These are phyloP conservation scores for Cicer yamashitae DNA, from an alignment of 306 rosid genomes.

Conservation along the genomic window DNA sequence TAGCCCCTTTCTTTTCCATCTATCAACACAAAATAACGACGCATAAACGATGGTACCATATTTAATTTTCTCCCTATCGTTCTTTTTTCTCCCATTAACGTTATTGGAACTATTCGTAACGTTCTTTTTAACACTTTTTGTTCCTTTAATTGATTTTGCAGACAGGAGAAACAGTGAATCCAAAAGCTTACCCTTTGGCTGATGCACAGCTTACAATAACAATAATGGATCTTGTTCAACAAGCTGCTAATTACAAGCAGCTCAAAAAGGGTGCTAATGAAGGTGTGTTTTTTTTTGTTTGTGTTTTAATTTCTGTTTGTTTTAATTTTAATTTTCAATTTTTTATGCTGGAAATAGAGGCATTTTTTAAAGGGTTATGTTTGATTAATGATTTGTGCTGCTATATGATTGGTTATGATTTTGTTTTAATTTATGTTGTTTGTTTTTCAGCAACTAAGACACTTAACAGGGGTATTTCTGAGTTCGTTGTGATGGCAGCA, in stretches of 20 bases:
- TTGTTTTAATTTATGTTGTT: background rate
- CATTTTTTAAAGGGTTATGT: background rate
- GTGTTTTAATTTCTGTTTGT: no score
- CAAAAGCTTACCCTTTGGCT: constrained; percentile 89
- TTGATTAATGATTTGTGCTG: background rate
- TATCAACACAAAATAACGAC: background rate
- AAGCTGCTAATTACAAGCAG: constrained; percentile 89
- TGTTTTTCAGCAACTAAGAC: constrained; percentile 82
- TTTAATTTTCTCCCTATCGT: background rate
- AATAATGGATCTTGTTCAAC: constrained; percentile 86
- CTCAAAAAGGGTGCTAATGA: constrained; percentile 95
- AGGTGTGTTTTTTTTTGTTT: constrained; percentile 45
- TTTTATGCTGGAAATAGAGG: no score
- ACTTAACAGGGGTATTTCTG: constrained; percentile 90
- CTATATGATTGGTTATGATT: background rate
- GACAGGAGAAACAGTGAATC: constrained; percentile 83
- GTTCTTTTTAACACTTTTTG: background rate
- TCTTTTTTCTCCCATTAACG: background rate
- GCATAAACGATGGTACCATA: constrained; percentile 57
- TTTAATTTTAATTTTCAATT: background rate
- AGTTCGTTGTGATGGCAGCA: constrained; percentile 89
- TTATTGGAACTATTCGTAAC: no score
- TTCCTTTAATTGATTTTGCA: constrained; percentile 38
- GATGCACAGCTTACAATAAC: constrained; percentile 81
- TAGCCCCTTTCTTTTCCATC: constrained; percentile 38